Evolutionary conservation across 2,329 filamentous ascomycete species (phyloP).

Genomic region (Aulographum hederae): DNA sequence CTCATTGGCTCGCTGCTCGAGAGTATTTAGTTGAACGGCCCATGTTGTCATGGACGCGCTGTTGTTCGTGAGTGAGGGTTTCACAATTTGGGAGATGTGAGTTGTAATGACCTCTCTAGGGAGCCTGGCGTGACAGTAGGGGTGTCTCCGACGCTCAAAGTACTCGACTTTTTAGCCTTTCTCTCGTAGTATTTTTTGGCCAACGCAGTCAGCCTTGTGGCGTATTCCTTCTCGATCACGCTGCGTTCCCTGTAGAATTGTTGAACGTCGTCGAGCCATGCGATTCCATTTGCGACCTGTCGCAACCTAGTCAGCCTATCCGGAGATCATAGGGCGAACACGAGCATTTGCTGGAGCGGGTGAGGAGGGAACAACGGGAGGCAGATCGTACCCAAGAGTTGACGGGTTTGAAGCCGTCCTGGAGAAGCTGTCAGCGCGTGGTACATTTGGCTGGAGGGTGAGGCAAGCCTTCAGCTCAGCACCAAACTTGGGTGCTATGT

Average conservation of each 20-base stretch:
- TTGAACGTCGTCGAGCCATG: slow-evolving; percentile 93
- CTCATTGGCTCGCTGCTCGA: slow-evolving; percentile 75
- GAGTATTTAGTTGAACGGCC: slow-evolving; percentile 79
- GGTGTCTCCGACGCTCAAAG: slow-evolving; percentile 80
- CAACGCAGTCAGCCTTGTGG: slow-evolving; percentile 65
- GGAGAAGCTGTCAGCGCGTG: slow-evolving; percentile 6
- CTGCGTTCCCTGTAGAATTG: slow-evolving; percentile 93
- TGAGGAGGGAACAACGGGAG: too few species aligned
- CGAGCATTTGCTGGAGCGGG: too few species aligned
- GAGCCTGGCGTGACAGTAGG: slow-evolving; percentile 88
- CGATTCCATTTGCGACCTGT: slow-evolving; percentile 64
- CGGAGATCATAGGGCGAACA: not conserved
- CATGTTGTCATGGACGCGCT: slow-evolving; percentile 93
- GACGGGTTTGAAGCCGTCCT: slow-evolving; percentile 95
- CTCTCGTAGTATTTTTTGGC: slow-evolving; percentile 97
- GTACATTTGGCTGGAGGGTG: not conserved
- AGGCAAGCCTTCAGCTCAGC: slow-evolving; percentile 69
- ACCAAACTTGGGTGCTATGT: slow-evolving; percentile 73
- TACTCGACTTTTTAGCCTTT: slow-evolving; percentile 78
- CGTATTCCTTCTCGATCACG: slow-evolving; percentile 92
- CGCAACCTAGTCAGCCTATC: slow-evolving; percentile 10
- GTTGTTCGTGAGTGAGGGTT: slow-evolving; percentile 5
- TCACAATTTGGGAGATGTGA: slow-evolving; percentile 3
- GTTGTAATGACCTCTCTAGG: slow-evolving; percentile 54
- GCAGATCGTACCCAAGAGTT: slow-evolving; percentile 55